A percentile compares a stretch with the other conserved stretches of the same genome.
phyloP scores from a whole-genome alignment of 768 basidiomycete genomes.

The Leucocoprinus sp. region DNA sequence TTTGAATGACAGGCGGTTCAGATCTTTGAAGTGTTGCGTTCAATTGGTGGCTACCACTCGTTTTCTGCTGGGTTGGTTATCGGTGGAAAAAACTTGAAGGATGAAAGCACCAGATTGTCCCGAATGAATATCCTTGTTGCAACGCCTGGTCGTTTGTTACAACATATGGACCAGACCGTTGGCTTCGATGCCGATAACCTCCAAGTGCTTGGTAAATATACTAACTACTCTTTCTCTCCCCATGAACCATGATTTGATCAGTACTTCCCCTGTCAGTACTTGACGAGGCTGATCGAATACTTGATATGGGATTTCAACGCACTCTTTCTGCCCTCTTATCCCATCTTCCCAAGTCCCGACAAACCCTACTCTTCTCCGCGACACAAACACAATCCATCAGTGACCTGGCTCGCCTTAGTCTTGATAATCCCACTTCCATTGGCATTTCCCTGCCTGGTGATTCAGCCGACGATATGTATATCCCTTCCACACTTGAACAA shows the following conservation, averaged over 20 bases:
- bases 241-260: too few relatives aligned
- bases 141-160: slow-evolving; percentile 88
- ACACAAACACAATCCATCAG: slow-evolving; percentile 88
- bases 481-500: slow-evolving; percentile 78
- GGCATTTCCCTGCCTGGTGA: slow-evolving; percentile 47
- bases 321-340: slow-evolving; percentile 86
- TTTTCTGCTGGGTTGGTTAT: slow-evolving; percentile 96
- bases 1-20: slow-evolving; percentile 69
- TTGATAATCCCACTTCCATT: slow-evolving; percentile 73
- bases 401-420: slow-evolving; percentile 84
- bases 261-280: slow-evolving; percentile 46
- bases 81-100: slow-evolving; percentile 91
- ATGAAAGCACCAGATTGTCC: slow-evolving; percentile 79
- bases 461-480: slow-evolving; percentile 33
- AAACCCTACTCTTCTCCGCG: slow-evolving; percentile 94
- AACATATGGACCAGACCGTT: slow-evolving; percentile 97
- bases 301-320: slow-evolving; percentile 92
- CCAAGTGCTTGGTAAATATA: slow-evolving; percentile 79
- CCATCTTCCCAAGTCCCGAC: slow-evolving; percentile 85
- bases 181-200: slow-evolving; percentile 89
- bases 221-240: neutral
- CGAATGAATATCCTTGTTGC: slow-evolving; percentile 99
- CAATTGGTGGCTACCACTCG: slow-evolving; percentile 82
- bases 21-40: slow-evolving; percentile 94
- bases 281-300: slow-evolving; percentile 93